A percentile compares a stretch with the other conserved stretches of the same genome.
Evolutionary conservation across 305 asterid species (phyloP).

Genomic region (Salvia sclarea): DNA sequence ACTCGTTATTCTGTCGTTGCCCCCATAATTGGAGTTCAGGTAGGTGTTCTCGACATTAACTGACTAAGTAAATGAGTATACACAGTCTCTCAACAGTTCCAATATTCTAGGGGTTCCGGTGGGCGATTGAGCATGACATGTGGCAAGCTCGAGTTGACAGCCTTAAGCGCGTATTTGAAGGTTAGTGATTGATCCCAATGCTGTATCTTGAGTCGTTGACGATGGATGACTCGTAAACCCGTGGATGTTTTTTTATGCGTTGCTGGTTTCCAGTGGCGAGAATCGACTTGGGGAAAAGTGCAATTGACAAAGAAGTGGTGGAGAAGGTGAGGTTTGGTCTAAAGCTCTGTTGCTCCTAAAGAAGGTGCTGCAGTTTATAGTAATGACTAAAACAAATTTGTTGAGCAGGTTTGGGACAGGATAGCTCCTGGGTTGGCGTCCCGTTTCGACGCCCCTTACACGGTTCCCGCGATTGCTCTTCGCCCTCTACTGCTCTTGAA

Average conservation of each 20-base stretch:
- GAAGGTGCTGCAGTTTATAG: not conserved
- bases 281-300: slow-evolving; percentile 60
- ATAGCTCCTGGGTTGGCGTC: slow-evolving; percentile 89
- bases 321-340: slow-evolving; percentile 54
- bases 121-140: slow-evolving; percentile 86
- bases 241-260: slow-evolving; percentile 7
- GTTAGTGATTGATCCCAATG: slow-evolving; percentile 44
- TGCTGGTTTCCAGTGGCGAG: slow-evolving; percentile 74
- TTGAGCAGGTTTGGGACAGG: slow-evolving; percentile 81
- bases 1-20: slow-evolving; percentile 81
- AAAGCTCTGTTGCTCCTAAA: not conserved
- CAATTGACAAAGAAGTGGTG: slow-evolving; percentile 77
- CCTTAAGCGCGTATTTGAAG: slow-evolving; percentile 83
- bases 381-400: no score
- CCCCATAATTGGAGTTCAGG: slow-evolving; percentile 95
- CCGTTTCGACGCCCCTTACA: slow-evolving; percentile 68
- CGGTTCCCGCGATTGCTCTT: slow-evolving; percentile 67
- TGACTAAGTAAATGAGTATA: not conserved
- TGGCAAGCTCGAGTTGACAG: slow-evolving; percentile 93
- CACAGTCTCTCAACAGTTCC: slow-evolving; percentile 27
- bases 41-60: slow-evolving; percentile 30
- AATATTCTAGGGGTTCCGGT: slow-evolving; percentile 65
- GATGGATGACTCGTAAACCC: no score
- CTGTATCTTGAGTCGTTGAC: no score
- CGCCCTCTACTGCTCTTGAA: slow-evolving; percentile 84